Evolutionary conservation across 306 rosid species (phyloP).

Genomic region (Betula pendula): DNA sequence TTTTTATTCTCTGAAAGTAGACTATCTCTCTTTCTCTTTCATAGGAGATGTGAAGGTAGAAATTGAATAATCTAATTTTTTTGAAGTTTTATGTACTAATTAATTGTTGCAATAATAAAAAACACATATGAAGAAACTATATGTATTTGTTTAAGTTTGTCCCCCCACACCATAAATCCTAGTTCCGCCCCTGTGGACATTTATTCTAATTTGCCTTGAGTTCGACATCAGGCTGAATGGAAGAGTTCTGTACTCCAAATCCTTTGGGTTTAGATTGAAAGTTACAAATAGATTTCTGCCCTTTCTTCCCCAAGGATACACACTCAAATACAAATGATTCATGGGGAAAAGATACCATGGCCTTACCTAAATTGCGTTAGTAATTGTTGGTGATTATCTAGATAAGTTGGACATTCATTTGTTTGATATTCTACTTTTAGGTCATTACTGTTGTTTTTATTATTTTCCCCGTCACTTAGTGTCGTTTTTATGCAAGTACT

Average conservation of each 20-base stretch:
- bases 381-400: not conserved
- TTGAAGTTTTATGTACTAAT: no score
- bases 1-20: no score
- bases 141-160: no score
- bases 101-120: no score
- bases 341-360: not conserved
- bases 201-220: not conserved
- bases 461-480: not conserved
- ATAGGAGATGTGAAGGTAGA: no score
- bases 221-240: not conserved
- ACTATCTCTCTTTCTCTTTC: no score
- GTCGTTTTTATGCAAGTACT: constrained; percentile 5
- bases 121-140: no score
- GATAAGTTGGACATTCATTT: not conserved
- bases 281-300: not conserved
- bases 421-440: not conserved
- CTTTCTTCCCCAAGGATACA: not conserved
- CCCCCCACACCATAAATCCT: no score
- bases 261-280: not conserved
- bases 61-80: no score
- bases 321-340: not conserved
- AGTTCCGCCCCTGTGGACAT: no score
- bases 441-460: not conserved
- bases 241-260: not conserved
- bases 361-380: not conserved